phyloP scores from a whole-genome alignment of 106 monocot genomes.

The Hemerocallis citrina region DNA sequence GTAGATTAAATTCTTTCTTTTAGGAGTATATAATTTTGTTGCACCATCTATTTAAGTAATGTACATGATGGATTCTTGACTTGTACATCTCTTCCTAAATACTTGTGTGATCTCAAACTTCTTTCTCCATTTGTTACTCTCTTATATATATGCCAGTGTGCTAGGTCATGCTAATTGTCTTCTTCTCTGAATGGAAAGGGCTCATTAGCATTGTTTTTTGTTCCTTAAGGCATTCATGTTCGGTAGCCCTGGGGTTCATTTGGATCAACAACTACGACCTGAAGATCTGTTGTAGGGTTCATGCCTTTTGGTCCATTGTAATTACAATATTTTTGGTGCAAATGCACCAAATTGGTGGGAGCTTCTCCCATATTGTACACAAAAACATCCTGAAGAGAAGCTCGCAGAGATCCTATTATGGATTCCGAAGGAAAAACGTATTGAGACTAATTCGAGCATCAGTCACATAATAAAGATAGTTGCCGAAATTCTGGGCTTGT shows the following conservation, averaged over 20 bases:
- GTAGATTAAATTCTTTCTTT: too few species aligned
- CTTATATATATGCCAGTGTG: neutral
- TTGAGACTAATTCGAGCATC: neutral
- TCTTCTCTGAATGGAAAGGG: neutral
- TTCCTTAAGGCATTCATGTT: conserved; percentile 7
- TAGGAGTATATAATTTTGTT: too few species aligned
- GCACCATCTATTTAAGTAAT: too few species aligned
- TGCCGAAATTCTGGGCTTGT: neutral
- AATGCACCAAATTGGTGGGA: neutral
- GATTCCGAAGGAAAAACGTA: neutral
- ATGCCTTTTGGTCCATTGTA: neutral
- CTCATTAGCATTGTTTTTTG: neutral
- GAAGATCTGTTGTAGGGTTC: neutral
- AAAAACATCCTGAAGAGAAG: neutral
- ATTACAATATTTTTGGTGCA: neutral
- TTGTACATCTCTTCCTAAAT: neutral
- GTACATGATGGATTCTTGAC: neutral
- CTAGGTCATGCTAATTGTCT: neutral
- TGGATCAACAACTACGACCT: neutral
- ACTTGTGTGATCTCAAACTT: neutral
- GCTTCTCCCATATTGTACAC: neutral
- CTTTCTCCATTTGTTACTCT: neutral
- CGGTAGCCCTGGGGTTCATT: conserved; percentile 1
- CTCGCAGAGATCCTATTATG: neutral
- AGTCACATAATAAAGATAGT: neutral